Evolutionary conservation across 2,329 filamentous ascomycete species (phyloP).

Genomic region (Chaetothyriales sp.): DNA sequence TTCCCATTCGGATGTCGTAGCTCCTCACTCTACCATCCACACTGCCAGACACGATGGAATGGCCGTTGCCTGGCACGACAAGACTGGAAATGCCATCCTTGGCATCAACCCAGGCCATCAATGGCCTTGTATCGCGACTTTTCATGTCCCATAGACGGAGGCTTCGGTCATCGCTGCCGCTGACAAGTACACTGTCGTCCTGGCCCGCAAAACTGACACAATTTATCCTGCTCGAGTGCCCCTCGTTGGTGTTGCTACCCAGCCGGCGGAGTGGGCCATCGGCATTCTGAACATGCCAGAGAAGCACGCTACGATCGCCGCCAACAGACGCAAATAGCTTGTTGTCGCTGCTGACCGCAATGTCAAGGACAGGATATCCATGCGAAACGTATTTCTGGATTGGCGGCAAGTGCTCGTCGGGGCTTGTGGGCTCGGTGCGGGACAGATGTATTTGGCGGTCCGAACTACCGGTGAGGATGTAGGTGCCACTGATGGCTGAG

Average conservation of each 20-base stretch:
- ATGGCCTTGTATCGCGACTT: conserved; percentile 40
- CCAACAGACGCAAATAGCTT: conserved; percentile 72
- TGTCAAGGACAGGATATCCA: conserved; percentile 77
- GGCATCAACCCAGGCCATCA: conserved; percentile 60
- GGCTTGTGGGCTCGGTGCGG: conserved; percentile 37
- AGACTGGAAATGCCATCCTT: conserved; percentile 40
- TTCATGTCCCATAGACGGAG: conserved; percentile 63
- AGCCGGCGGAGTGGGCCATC: conserved; percentile 58
- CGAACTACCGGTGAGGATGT: conserved; percentile 70
- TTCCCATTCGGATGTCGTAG: conserved; percentile 72
- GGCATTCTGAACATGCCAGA: conserved; percentile 83
- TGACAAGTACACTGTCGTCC: conserved; percentile 57
- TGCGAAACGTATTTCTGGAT: conserved; percentile 84
- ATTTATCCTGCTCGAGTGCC: conserved; percentile 62
- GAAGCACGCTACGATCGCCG: conserved; percentile 77
- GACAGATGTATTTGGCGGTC: conserved; percentile 78
- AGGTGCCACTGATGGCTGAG: conserved; percentile 56
- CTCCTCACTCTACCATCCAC: conserved; percentile 69
- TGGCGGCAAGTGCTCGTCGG: conserved; percentile 28
- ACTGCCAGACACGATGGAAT: conserved; percentile 52
- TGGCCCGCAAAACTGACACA: conserved; percentile 59
- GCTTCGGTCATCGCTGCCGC: conserved; percentile 57
- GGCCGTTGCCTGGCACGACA: conserved; percentile 4
- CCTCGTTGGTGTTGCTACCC: conserved; percentile 36
- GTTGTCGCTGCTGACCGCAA: conserved; percentile 61